Conservation (phyloP, 2,329 filamentous ascomycete genomes). For the Ascochyta viciae-villosae region DNA sequence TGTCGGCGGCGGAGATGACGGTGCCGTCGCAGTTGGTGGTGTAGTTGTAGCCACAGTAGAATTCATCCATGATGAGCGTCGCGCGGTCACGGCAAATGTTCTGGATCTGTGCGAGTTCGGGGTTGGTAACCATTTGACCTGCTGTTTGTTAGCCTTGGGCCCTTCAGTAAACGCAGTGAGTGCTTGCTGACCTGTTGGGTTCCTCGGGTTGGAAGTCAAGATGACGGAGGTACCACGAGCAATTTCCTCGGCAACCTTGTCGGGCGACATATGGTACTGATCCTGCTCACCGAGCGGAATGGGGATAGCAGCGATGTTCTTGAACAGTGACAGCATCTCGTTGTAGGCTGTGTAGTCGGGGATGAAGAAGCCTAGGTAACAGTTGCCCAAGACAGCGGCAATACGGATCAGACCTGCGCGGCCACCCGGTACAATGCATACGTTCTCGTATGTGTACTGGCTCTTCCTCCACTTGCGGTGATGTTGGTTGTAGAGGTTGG, state of each 20-base stretch:
- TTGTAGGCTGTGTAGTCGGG: slow-evolving; percentile 96
- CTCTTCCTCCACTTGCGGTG: slow-evolving; percentile 86
- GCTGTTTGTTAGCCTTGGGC: slow-evolving; percentile 59
- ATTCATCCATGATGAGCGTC: slow-evolving; percentile 94
- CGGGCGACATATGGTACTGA: slow-evolving; percentile 89
- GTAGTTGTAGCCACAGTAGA: slow-evolving; percentile 93
- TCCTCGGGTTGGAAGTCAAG: slow-evolving; percentile 92
- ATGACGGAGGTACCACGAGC: slow-evolving; percentile 80
- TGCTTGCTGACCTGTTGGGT: slow-evolving; percentile 70
- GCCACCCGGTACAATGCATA: slow-evolving; percentile 93
- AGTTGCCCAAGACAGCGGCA: slow-evolving; percentile 89
- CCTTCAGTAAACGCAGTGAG: too few relatives aligned
- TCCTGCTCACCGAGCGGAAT: slow-evolving; percentile 80
- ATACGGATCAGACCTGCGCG: slow-evolving; percentile 93
- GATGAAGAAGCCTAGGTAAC: slow-evolving; percentile 92
- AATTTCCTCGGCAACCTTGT: slow-evolving; percentile 92
- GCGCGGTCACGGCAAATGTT: slow-evolving; percentile 90
- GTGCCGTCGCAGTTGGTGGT: slow-evolving; percentile 88
- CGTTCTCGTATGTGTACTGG: slow-evolving; percentile 97
- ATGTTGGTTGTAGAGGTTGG: slow-evolving; percentile 89
- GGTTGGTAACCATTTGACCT: slow-evolving; percentile 83
- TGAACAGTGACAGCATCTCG: slow-evolving; percentile 95
- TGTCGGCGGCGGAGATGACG: slow-evolving; percentile 87
- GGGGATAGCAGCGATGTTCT: slow-evolving; percentile 65
- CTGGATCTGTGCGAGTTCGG: slow-evolving; percentile 88